Percentiles rank a stretch among this genome's conserved stretches.
phyloP scores from a whole-genome alignment of 2,329 filamentous ascomycete genomes.

The Sphaerulina vaccinii region DNA sequence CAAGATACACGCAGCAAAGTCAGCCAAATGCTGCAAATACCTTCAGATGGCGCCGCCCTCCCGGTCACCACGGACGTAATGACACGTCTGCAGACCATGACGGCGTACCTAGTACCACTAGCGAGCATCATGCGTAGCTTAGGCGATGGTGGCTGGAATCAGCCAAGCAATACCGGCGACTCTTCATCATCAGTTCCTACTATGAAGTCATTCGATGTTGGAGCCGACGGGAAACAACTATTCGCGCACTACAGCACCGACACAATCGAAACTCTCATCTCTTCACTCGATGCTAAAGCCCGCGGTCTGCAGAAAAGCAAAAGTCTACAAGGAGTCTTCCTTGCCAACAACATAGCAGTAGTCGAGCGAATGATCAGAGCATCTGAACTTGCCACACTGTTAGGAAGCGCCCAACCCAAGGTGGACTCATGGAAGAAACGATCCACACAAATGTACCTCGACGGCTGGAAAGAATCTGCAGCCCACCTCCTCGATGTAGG shows the following conservation, averaged over 20 bases:
- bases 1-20: constrained; percentile 77
- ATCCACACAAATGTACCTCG: constrained; percentile 75
- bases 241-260: constrained; percentile 89
- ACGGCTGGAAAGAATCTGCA: constrained; percentile 87
- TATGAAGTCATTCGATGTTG: constrained; percentile 78
- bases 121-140: constrained; percentile 88
- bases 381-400: constrained; percentile 72
- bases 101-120: constrained; percentile 79
- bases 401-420: constrained; percentile 57
- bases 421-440: constrained; percentile 82
- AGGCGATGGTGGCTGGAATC: constrained; percentile 84
- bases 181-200: constrained; percentile 66
- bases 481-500: constrained; percentile 83
- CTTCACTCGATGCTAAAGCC: constrained; percentile 71
- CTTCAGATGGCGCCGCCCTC: constrained; percentile 73
- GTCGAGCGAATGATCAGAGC: constrained; percentile 80
- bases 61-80: constrained; percentile 81
- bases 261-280: constrained; percentile 78
- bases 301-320: constrained; percentile 72
- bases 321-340: constrained; percentile 78
- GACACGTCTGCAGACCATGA: constrained; percentile 81
- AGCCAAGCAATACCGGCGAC: constrained; percentile 52
- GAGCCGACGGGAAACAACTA: constrained; percentile 81
- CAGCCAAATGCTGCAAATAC: constrained; percentile 63
- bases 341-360: constrained; percentile 83